Evolutionary conservation across 306 rosid genomes (phyloP).

Genomic region (Vigna trinervia): DNA sequence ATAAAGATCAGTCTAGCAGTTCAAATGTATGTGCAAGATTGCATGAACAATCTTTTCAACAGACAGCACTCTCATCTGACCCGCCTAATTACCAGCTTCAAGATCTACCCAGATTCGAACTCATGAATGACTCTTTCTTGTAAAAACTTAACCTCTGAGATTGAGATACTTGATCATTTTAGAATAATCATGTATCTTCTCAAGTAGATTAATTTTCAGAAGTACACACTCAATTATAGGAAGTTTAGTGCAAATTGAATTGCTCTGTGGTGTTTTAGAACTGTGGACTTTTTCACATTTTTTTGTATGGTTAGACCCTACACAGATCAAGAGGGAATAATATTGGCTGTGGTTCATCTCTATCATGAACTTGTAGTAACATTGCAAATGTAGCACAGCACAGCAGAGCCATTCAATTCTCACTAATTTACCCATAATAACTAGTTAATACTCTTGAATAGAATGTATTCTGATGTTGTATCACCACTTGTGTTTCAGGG

Average conservation of each 20-base stretch:
- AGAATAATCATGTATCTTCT: slow-evolving; percentile 51
- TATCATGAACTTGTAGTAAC: slow-evolving; percentile 12
- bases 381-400: neutral
- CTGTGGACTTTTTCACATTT: too few species aligned
- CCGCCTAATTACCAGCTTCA: slow-evolving; percentile 57
- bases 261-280: slow-evolving; percentile 43
- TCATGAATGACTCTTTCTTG: slow-evolving; percentile 71
- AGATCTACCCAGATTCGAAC: slow-evolving; percentile 54
- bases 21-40: slow-evolving; percentile 61
- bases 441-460: slow-evolving; percentile 16
- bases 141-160: slow-evolving; percentile 73
- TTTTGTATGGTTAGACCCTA: too few species aligned
- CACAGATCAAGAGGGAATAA: too few species aligned
- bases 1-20: slow-evolving; percentile 60
- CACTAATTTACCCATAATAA: slow-evolving; percentile 41
- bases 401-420: slow-evolving; percentile 48
- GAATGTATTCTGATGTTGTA: slow-evolving; percentile 20
- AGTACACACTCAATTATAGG: slow-evolving; percentile 41
- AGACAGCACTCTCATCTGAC: slow-evolving; percentile 43
- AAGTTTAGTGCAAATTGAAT: slow-evolving; percentile 53
- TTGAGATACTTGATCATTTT: slow-evolving; percentile 55
- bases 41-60: slow-evolving; percentile 56
- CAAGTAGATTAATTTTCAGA: slow-evolving; percentile 42
- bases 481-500: slow-evolving; percentile 54
- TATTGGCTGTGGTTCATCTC: too few species aligned